Percentiles rank a stretch among this genome's conserved stretches.
Evolutionary conservation across 2,329 filamentous ascomycete species (phyloP).

Genomic region (Venturiaceae sp.): DNA sequence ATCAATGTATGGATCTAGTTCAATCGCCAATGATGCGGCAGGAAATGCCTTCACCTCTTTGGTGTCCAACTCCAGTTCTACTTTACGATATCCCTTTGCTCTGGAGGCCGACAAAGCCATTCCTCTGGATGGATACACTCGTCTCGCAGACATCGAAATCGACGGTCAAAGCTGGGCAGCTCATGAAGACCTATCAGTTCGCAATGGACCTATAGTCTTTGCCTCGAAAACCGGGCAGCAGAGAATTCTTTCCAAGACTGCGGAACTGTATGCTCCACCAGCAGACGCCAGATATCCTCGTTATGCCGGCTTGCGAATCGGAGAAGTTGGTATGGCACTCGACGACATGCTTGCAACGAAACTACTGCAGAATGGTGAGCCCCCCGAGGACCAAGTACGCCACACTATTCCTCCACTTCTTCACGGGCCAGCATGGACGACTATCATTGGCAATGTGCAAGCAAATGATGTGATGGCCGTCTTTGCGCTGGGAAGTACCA

Average conservation of each 20-base stretch:
- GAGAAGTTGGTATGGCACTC: conserved; percentile 1
- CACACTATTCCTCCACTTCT: conserved; percentile 1
- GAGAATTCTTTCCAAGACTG: background rate
- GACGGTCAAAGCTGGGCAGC: background rate
- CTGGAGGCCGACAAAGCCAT: background rate
- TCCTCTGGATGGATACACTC: background rate
- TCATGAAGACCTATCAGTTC: background rate
- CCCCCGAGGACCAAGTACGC: conserved; percentile 4
- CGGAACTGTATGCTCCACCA: background rate
- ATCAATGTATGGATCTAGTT: background rate
- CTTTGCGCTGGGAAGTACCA: background rate
- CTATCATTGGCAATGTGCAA: conserved; percentile 4
- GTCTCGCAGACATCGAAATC: background rate
- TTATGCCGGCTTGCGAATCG: conserved; percentile 1
- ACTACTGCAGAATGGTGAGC: conserved; percentile 3
- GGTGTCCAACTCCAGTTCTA: background rate
- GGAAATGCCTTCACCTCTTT: background rate
- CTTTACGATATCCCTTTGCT: background rate
- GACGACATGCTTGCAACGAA: conserved; percentile 5
- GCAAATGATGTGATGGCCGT: conserved; percentile 5
- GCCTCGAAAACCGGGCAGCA: background rate
- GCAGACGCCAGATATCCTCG: background rate
- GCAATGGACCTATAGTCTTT: background rate
- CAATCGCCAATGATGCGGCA: background rate
- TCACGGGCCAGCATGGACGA: background rate